Evolutionary conservation across 2,329 filamentous ascomycete genomes (phyloP).

Genomic region (Penicillium verrucosum): DNA sequence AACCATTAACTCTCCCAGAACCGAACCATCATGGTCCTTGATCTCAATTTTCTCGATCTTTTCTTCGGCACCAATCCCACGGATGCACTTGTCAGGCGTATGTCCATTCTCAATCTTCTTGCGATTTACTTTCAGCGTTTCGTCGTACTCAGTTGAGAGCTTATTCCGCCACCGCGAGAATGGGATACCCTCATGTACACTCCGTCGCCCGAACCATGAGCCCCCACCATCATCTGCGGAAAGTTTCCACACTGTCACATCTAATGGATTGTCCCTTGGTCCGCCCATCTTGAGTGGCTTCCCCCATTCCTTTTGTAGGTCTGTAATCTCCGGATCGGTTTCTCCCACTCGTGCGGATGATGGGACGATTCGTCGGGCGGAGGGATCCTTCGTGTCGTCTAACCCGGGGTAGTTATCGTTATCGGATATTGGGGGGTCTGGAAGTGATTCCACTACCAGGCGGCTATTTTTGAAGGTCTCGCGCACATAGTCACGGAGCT

Average conservation of each 20-base stretch:
- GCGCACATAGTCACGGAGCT: conserved; percentile 54
- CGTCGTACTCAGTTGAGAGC: conserved; percentile 73
- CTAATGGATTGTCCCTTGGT: conserved; percentile 69
- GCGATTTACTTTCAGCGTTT: conserved; percentile 69
- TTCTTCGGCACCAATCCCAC: conserved; percentile 80
- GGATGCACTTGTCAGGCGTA: conserved; percentile 70
- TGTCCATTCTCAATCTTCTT: conserved; percentile 63
- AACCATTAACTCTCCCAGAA: conserved; percentile 50
- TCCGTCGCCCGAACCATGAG: conserved; percentile 83
- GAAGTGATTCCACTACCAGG: conserved; percentile 72
- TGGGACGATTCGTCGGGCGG: conserved; percentile 52
- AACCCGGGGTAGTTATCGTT: conserved; percentile 36
- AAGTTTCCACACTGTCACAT: conserved; percentile 76
- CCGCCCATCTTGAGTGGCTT: conserved; percentile 66
- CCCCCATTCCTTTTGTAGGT: conserved; percentile 76
- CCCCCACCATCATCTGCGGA: conserved; percentile 75
- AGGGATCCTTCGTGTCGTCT: conserved; percentile 10
- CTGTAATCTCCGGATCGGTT: conserved; percentile 52
- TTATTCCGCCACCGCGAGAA: conserved; percentile 77
- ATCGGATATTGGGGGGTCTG: conserved; percentile 48
- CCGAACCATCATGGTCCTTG: conserved; percentile 41
- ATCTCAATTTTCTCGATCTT: conserved; percentile 63
- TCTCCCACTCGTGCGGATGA: conserved; percentile 51
- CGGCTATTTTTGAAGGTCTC: conserved; percentile 66
- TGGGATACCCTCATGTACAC: conserved; percentile 72